Base-by-base conservation (phyloP, 768 basidiomycete genomes). In the Kwoniella shandongensis region DNA sequence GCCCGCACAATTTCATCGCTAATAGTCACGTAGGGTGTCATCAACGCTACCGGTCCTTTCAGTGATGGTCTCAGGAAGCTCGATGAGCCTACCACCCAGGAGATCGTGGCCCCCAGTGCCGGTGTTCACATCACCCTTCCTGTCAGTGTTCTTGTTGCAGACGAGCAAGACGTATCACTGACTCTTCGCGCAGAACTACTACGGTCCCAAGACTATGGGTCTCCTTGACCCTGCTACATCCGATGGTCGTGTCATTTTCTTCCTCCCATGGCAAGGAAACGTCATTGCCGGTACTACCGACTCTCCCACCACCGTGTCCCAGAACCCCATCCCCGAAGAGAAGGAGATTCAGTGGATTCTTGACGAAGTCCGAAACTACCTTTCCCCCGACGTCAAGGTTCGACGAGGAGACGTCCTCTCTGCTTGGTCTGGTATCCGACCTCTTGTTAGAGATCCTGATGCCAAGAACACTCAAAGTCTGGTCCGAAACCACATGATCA, bases 221-320 rank as follows among this genome's bases (percentile, higher is more conserved):
- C 83, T 98, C 4, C 82, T 98, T 42, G 96, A 98, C 76, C 96
- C 94, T 1, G 82, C 90, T 2, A 96, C 96, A 3, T 91, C 89
- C 0, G 94, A 99, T 63, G 94, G 94, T 0, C 87, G 94, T 25
- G 93, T 99, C 53, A 94, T 99, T 72, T 99, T 97, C 83, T 96
- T 99, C 83, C 83, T 99, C 10, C 94, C 94, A 0, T 99, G 96
- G 94, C 87, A 97, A 78, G 94, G 94, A 8, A 91, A 88, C 79
- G 92, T 92, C 38, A 92, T 99, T 61, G 94, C 94, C 1, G 94
- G 94, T 23, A 97, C 96, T 2, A 99, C 94, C 7, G 94, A 99
- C 75, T 82, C 88, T 0, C 87, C 88, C 0, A 85, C 88, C 2
- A 72, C 78, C 1, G 88, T 94, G 51, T 80, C 81, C 29, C 81